Conservation (phyloP, 768 basidiomycete species). For the Leccinum truebloodii region DNA sequence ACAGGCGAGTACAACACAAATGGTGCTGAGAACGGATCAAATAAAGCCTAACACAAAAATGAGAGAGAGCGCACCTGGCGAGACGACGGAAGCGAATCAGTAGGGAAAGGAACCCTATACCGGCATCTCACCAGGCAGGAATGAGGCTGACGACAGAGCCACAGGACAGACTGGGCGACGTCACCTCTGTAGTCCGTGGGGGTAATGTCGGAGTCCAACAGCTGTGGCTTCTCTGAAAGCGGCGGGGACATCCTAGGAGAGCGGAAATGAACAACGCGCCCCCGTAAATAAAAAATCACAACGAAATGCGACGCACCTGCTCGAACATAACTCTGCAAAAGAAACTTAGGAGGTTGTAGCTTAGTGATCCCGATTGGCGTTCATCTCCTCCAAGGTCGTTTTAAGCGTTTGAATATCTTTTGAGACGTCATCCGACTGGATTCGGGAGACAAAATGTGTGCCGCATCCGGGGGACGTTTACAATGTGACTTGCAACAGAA, state of each 20-base stretch:
- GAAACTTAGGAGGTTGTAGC: slow-evolving; percentile 47
- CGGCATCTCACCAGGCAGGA: too few relatives aligned
- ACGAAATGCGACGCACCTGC: slow-evolving; percentile 36
- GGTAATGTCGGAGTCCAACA: slow-evolving; percentile 39
- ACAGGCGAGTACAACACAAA: too few relatives aligned
- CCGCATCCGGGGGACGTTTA: slow-evolving; percentile 1
- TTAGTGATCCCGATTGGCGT: slow-evolving; percentile 39
- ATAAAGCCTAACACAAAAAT: too few relatives aligned
- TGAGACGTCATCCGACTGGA: slow-evolving; percentile 27
- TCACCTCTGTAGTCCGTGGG: slow-evolving; percentile 33
- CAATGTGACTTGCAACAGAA: slow-evolving; percentile 28
- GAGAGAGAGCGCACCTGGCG: too few relatives aligned
- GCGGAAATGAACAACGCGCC: neutral
- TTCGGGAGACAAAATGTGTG: slow-evolving; percentile 15
- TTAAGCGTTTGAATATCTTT: slow-evolving; percentile 37
- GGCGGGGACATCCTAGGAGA: slow-evolving; percentile 26
- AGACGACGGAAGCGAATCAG: too few relatives aligned
- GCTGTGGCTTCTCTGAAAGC: slow-evolving; percentile 43
- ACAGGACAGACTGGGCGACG: slow-evolving; percentile 23
- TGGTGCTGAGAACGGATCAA: too few relatives aligned
- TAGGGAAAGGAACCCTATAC: too few relatives aligned
- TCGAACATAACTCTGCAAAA: slow-evolving; percentile 41
- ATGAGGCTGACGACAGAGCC: too few relatives aligned
- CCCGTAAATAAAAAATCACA: neutral
- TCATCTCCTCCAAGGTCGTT: slow-evolving; percentile 39